Conservation (phyloP, 352 stramenopile genomes). For the Globisporangium sylvaticum region DNA sequence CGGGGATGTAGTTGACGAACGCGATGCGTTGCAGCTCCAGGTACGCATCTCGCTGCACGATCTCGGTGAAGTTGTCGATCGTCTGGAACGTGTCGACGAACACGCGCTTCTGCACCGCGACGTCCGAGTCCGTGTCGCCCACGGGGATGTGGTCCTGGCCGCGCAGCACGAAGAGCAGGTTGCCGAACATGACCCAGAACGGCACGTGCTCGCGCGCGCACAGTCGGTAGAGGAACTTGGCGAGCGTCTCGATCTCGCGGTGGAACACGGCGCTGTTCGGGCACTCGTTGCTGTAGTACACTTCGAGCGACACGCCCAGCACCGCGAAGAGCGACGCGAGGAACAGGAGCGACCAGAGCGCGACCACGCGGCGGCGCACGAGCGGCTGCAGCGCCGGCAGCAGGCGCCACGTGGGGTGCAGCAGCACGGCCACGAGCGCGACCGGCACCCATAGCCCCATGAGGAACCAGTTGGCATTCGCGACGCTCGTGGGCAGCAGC, state of each 20-base stretch:
- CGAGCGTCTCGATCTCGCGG: conserved; percentile 62
- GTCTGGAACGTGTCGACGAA: conserved; percentile 48
- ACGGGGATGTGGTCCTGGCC: conserved; percentile 56
- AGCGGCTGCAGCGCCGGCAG: conserved; percentile 24
- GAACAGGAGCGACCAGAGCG: conserved; percentile 44
- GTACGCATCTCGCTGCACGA: conserved; percentile 38
- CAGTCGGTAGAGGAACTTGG: conserved; percentile 58
- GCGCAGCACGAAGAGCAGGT: conserved; percentile 71
- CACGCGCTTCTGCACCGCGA: conserved; percentile 54
- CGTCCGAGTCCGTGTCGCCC: conserved; percentile 77
- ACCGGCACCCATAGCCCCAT: conserved; percentile 26
- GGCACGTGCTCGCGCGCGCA: conserved; percentile 42
- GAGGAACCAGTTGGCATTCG: conserved; percentile 67
- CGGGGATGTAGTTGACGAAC: conserved; percentile 45
- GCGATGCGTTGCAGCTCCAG: conserved; percentile 42
- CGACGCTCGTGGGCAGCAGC: conserved; percentile 59
- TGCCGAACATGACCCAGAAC: conserved; percentile 75
- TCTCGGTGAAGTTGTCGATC: conserved; percentile 51
- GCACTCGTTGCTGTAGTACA: conserved; percentile 57
- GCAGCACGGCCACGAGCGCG: conserved; percentile 24
- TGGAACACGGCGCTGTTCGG: conserved; percentile 68
- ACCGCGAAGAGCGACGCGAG: conserved; percentile 29
- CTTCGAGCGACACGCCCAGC: conserved; percentile 43
- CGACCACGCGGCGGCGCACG: conserved; percentile 16
- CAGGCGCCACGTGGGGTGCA: conserved; percentile 42